Evolutionary conservation across 768 basidiomycete genomes (phyloP), one percentile per base, ranked within the genome.

Genomic region (Auricularia sp.): DNA sequence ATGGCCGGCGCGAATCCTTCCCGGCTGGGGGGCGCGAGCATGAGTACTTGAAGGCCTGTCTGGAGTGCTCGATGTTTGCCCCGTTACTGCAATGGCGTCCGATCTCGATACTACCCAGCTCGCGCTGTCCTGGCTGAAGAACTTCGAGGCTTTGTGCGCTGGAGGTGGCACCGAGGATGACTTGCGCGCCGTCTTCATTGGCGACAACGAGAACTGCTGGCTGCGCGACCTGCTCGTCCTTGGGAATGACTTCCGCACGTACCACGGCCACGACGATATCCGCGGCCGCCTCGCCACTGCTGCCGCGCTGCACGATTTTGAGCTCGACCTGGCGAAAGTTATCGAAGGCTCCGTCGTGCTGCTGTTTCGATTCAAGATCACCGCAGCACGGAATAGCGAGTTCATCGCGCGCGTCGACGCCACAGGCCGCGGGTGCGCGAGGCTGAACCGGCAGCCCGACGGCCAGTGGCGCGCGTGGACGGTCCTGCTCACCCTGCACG

Each of bases 151-250:
- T 14, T 14, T 42, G 39, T 42, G 39, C 39, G 39, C 39, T 14
- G 39, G 39, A 7, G 39, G 39, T 14, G 39, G 13, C 8, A 14
- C 1, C 3, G 7, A 7, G 39, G 39, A 7, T 7, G 39, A 42
- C 39, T 14, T 42, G 39, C 47, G 11, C 47, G 21, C 47, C 1
- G 47, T 51, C 11, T 51, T 51, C 47, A 18, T 14, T 7, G 39
- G 8, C 8, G 39, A 51, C 47, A 24, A 6, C 47, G 47, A 10
- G 21, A 21, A 51, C 47, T 51, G 47, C 47, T 51, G 47, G 47
- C 47, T 51, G 10, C 73, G 79, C 5, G 80, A 82, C 66, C 63
- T 78, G 36, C 75, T 81, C 61, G 71, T 74, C 11, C 78, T 82
- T 67, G 75, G 75, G 2, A 80, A 80, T 80, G 73, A 78, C 67